Evolutionary conservation across 2,329 filamentous ascomycete genomes (phyloP).

Genomic region (Diaporthe destruens): DNA sequence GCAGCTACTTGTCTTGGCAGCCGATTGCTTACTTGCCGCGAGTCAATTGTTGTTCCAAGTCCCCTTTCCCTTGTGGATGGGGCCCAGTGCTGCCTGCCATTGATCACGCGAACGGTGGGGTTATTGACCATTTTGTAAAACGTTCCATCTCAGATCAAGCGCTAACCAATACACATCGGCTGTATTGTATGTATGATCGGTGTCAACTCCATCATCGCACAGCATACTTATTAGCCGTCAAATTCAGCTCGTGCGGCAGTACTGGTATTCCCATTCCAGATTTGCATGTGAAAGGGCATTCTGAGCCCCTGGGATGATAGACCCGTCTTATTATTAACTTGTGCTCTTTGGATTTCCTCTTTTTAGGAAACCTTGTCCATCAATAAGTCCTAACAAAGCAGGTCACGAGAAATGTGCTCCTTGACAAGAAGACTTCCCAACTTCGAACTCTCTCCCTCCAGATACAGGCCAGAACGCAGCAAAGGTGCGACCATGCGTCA

Average conservation of each 20-base stretch:
- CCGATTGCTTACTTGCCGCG: not conserved
- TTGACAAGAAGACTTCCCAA: conserved; percentile 2
- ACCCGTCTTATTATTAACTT: conserved; percentile 29
- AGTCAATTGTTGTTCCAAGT: not conserved
- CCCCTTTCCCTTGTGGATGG: not conserved
- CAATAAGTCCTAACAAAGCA: conserved; percentile 25
- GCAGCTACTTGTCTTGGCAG: not conserved
- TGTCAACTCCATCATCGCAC: no score
- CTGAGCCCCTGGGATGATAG: not conserved
- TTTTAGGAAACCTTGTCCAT: conserved; percentile 3
- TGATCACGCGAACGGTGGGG: not conserved
- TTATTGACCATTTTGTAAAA: not conserved
- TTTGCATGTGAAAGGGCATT: conserved; percentile 30
- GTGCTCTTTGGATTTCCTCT: conserved; percentile 14
- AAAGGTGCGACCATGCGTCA: not conserved
- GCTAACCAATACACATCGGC: not conserved
- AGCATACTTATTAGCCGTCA: not conserved
- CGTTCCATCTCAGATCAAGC: not conserved
- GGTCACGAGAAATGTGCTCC: conserved; percentile 31
- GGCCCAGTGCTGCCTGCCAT: not conserved
- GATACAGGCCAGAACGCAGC: not conserved
- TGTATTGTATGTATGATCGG: not conserved
- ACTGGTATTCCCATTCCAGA: conserved; percentile 1
- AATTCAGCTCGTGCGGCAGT: not conserved
- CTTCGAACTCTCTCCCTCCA: not conserved